Evolutionary conservation across 2,329 filamentous ascomycete species (phyloP).

Genomic region (Fusarium sp.): DNA sequence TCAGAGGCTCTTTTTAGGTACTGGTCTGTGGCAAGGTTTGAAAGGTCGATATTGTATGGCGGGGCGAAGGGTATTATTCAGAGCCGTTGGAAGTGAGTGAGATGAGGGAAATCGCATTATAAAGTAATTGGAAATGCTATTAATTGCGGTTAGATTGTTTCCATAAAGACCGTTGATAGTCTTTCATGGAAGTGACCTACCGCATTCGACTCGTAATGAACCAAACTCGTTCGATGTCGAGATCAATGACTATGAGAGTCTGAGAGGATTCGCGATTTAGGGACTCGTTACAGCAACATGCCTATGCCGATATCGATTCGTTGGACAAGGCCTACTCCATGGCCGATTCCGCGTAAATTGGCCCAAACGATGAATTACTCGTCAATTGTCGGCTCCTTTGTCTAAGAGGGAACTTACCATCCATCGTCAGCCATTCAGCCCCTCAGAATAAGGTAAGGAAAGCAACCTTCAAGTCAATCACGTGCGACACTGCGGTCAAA

Average conservation of each 20-base stretch:
- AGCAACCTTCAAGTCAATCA: conserved; percentile 44
- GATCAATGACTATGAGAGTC: conserved; percentile 20
- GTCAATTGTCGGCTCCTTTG: conserved; percentile 33
- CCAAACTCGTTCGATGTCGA: conserved; percentile 18
- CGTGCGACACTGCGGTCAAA: conserved; percentile 43
- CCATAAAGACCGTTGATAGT: conserved; percentile 11
- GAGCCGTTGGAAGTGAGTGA: conserved; percentile 43
- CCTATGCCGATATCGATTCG: conserved; percentile 24
- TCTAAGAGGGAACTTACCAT: conserved; percentile 44
- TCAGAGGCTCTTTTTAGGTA: conserved; percentile 27
- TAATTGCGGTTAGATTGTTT: conserved; percentile 31
- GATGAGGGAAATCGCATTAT: conserved; percentile 47
- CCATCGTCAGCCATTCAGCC: conserved; percentile 47
- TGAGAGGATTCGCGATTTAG: conserved; percentile 26
- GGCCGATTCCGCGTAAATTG: conserved; percentile 14
- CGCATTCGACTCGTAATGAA: conserved; percentile 17
- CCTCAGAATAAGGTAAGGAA: conserved; percentile 45
- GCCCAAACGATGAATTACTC: conserved; percentile 36
- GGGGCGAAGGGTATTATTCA: conserved; percentile 41
- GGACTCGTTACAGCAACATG: conserved; percentile 25
- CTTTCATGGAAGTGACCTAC: conserved; percentile 13
- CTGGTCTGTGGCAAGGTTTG: conserved; percentile 36
- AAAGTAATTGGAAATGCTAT: conserved; percentile 11
- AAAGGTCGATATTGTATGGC: conserved; percentile 31
- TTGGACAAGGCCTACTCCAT: conserved; percentile 34